Conservation (phyloP, 1,139 yeast genomes). For the Taphrina betulina region DNA sequence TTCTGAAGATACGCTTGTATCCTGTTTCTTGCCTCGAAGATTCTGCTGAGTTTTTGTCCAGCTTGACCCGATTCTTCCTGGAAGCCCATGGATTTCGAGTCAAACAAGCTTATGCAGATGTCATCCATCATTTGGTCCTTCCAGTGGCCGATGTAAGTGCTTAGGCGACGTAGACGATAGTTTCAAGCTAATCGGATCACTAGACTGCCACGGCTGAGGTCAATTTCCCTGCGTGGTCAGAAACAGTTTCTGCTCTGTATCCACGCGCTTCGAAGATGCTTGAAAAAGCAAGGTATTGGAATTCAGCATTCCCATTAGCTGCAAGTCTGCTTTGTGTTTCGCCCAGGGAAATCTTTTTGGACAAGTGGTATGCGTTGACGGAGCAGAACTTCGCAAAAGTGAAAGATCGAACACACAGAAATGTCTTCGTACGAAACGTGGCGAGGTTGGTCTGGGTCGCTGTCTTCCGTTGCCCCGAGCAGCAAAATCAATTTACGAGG, state of each 20-base stretch:
- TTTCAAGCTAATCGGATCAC: too few species aligned
- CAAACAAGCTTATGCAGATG: slow-evolving; percentile 77
- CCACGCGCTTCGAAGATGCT: slow-evolving; percentile 52
- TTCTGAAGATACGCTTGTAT: slow-evolving; percentile 68
- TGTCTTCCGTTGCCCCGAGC: slow-evolving; percentile 79
- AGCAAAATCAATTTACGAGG: slow-evolving; percentile 79
- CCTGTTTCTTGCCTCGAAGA: slow-evolving; percentile 91
- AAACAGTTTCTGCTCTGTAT: slow-evolving; percentile 66
- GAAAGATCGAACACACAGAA: slow-evolving; percentile 54
- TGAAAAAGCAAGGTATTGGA: slow-evolving; percentile 64
- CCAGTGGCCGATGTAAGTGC: slow-evolving; percentile 62
- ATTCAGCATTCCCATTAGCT: slow-evolving; percentile 64
- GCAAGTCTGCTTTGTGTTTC: slow-evolving; percentile 78
- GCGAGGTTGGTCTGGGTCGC: slow-evolving; percentile 87
- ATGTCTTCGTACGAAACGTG: slow-evolving; percentile 61
- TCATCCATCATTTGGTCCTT: slow-evolving; percentile 66
- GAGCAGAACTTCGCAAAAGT: slow-evolving; percentile 50
- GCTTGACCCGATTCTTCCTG: slow-evolving; percentile 78
- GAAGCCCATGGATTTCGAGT: slow-evolving; percentile 64
- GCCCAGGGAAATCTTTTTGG: slow-evolving; percentile 70
- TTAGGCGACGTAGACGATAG: too few species aligned
- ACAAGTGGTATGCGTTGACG: slow-evolving; percentile 69
- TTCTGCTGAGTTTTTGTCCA: slow-evolving; percentile 81
- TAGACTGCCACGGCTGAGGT: slow-evolving; percentile 83
- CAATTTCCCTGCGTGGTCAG: slow-evolving; percentile 93